Base-by-base conservation (phyloP, 2,329 filamentous ascomycete genomes). In the Pezicula radicicola region DNA sequence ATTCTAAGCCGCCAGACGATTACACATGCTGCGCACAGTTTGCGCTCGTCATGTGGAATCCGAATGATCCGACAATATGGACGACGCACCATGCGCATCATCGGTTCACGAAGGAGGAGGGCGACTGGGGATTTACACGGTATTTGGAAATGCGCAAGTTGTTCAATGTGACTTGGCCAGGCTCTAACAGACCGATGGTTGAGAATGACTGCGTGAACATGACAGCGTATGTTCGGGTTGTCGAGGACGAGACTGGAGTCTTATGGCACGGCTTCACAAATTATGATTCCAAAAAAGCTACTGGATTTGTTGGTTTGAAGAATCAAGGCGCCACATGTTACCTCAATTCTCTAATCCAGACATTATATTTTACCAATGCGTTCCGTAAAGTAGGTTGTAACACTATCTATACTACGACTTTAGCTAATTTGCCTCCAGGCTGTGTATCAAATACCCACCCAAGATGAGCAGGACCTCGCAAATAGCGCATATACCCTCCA, bases 221-320 rank as follows among this genome's bases (percentile, higher is more conserved):
- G 64, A 94, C 89, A 0, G 90, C 89, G 50, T 95, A 91, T 62
- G 80, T 95, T 44, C 81, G 90, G 48, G 77, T 94, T 46, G 84
- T 94, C 46, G 89, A 94, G 64, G 90, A 96, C 63, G 90, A 92
- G 57, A 96, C 90, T 1, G 90, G 90, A 50, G 90, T 94, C 4
- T 68, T 96, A 53, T 96, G 90, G 90, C 90, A 95, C 72, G 94
- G 90, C 71, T 93, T 96, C 69, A 79, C 84, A 67, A 92, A 93
- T 72, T 99, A 99, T 69, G 92, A 99, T 68, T 97, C 94, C n/a
- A 99, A 97, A 75, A 96, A 94, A 68, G 92, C 97, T 72, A 99
- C 94, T 0, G 94, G 94, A 52, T 97, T 92, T 75, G 94, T 99
- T 40, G 94, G 94, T 3, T 76, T 99, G 49, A 94, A 94, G 71